Percentiles rank a stretch among this genome's conserved stretches.
phyloP scores from a whole-genome alignment of 176 grass and related monocot species.

The Neostapfia colusana region DNA sequence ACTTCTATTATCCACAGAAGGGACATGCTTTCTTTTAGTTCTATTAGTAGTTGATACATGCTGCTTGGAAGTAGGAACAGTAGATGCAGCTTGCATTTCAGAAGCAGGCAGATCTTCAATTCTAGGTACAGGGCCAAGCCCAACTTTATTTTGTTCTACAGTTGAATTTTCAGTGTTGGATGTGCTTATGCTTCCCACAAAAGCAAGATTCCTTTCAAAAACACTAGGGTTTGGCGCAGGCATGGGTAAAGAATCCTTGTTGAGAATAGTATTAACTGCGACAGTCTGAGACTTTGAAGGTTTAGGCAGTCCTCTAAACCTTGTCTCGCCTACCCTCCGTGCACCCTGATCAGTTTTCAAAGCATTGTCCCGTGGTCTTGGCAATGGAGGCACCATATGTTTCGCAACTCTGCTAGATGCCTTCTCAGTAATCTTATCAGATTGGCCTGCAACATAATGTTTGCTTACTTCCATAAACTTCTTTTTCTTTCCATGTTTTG shows the following conservation, averaged over 20 bases:
- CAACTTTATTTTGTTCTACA: slow-evolving; percentile 42
- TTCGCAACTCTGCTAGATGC: slow-evolving; percentile 53
- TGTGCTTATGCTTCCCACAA: slow-evolving; percentile 40
- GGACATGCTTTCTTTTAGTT: slow-evolving; percentile 50
- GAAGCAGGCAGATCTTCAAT: slow-evolving; percentile 35
- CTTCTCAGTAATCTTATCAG: slow-evolving; percentile 61
- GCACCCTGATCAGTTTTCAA: slow-evolving; percentile 60
- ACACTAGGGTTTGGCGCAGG: slow-evolving; percentile 38
- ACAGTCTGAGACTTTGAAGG: slow-evolving; percentile 53
- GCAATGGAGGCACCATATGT: slow-evolving; percentile 64
- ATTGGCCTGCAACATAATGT: slow-evolving; percentile 68
- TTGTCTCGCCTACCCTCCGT: slow-evolving; percentile 52
- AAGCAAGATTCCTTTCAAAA: slow-evolving; percentile 39
- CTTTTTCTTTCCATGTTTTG: slow-evolving; percentile 93
- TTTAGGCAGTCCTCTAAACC: slow-evolving; percentile 54
- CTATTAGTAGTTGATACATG: slow-evolving; percentile 29
- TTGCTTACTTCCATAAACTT: slow-evolving; percentile 99
- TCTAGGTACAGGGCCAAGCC: slow-evolving; percentile 32
- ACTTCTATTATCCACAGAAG: slow-evolving; percentile 44
- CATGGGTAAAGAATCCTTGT: slow-evolving; percentile 45
- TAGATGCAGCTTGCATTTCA: slow-evolving; percentile 44
- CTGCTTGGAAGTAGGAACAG: slow-evolving; percentile 46
- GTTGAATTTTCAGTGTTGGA: slow-evolving; percentile 31
- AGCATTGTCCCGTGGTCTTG: slow-evolving; percentile 43
- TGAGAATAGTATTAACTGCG: slow-evolving; percentile 37